Evolutionary conservation across 1,139 yeast species (phyloP).

Genomic region (Diutina pseudorugosa): DNA sequence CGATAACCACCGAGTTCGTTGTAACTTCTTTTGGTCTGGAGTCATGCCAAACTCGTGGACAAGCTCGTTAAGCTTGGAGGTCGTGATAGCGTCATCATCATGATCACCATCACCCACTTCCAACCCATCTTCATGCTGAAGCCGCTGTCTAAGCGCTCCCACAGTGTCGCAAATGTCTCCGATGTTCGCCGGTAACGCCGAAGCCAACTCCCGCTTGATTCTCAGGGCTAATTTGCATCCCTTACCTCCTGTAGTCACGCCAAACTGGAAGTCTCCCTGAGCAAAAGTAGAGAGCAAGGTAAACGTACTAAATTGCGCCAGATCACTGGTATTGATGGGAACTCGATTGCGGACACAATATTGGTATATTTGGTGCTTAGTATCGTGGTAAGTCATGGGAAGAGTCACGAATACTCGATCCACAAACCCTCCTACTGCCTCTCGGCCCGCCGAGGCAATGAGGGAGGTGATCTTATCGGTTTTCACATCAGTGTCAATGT

Average conservation of each 20-base stretch:
- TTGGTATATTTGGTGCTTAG: constrained; percentile 28
- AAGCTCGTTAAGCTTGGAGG: constrained; percentile 44
- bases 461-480: background rate
- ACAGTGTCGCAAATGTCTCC: constrained; percentile 58
- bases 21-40: constrained; percentile 38
- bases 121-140: constrained; percentile 43
- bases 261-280: constrained; percentile 70
- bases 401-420: constrained; percentile 65
- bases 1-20: constrained; percentile 72
- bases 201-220: constrained; percentile 61
- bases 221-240: constrained; percentile 83
- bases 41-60: constrained; percentile 50
- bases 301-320: constrained; percentile 62
- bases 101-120: constrained; percentile 30
- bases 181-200: constrained; percentile 55
- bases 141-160: constrained; percentile 48
- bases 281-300: constrained; percentile 60
- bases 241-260: constrained; percentile 78
- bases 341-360: constrained; percentile 53
- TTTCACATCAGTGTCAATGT: background rate
- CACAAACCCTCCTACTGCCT: constrained; percentile 47
- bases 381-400: constrained; percentile 13
- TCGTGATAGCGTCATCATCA: constrained; percentile 62
- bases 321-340: constrained; percentile 73
- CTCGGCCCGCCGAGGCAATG: constrained; percentile 46